Evolutionary conservation across 495 filamentous ascomycete species (phyloP), one percentile per base, ranked within the genome.

Genomic region (Hyaloscypha variabilis): DNA sequence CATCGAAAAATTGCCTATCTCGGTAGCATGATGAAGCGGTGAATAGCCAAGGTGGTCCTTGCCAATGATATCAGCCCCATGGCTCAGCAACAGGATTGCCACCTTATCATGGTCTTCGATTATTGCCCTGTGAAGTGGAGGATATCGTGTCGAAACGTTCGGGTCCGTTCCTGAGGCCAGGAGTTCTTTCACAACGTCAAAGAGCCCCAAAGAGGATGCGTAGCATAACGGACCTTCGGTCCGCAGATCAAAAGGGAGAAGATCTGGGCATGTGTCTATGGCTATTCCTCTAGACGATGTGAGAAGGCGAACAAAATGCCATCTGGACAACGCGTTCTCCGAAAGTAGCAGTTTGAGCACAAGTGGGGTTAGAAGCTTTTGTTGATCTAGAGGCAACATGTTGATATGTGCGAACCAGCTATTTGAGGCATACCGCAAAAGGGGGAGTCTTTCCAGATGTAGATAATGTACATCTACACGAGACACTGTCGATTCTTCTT

Each of bases 61-160:
- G 3, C 36, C 58, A 24, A 51, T 52, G 4, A 65, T 56, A 28
- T 74, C 53, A 26, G 65, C 69, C 19, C 72, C 72, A 34, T 67
- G 56, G 28, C 67, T 60, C 13, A 76, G 50, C 23, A 76, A 63
- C 28, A 74, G 13, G 42, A 70, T 54, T 14, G 74, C 67, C 14
- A 75, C 58, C 11, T 66, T 29, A 8, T 60, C 49, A 31, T 67
- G 52, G 5, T 55, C 54, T 21, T 36, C 21, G 6, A 23, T n/a
- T 34, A 73, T 68, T 24, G 76, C 75, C 24, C 69, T 65, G 64
- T 77, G 75, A 25, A 76, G 68, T 62, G 60, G 24, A 11, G 49
- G 17, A 23, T 17, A 10, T n/a, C n/a, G 2, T 14, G 19, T n/a
- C 23, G 23, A 14, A 0, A 6, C 25, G 14, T 21, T 52, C 0